These are phyloP conservation scores for Leucosporidium creatinivorum DNA, from an alignment of 768 basidiomycete genomes.

Conservation along the genomic window DNA sequence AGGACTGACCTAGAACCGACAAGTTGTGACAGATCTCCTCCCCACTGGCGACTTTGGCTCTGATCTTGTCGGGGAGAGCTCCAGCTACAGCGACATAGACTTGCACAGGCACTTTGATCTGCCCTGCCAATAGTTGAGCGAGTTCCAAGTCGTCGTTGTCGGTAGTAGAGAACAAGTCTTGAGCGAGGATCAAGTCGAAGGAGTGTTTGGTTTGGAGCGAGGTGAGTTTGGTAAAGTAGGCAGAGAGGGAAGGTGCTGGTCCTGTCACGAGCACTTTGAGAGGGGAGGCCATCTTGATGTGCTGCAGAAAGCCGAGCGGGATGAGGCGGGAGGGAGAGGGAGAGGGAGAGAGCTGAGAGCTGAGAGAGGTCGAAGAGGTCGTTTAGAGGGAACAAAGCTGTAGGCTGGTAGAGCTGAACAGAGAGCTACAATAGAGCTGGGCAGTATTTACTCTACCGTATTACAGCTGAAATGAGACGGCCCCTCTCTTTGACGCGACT, in stretches of 20 bases:
- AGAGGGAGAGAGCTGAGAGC: too few species aligned
- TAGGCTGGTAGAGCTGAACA: too few species aligned
- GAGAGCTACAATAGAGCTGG: too few species aligned
- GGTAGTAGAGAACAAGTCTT: conserved; percentile 68
- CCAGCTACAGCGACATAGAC: conserved; percentile 85
- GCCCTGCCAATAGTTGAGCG: conserved; percentile 57
- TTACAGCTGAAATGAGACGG: too few species aligned
- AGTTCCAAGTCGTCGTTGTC: conserved; percentile 51
- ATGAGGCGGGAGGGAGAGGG: too few species aligned
- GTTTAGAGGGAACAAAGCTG: too few species aligned
- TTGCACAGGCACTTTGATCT: conserved; percentile 69
- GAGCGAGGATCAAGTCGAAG: conserved; percentile 74
- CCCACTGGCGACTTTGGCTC: conserved; percentile 64
- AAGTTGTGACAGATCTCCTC: conserved; percentile 77
- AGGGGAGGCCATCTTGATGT: too few species aligned
- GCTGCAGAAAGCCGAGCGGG: too few species aligned
- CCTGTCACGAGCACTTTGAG: conserved; percentile 20
- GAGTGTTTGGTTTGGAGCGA: conserved; percentile 83
- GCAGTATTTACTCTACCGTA: too few species aligned
- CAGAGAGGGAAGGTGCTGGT: conserved; percentile 48
- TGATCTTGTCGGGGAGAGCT: conserved; percentile 63
- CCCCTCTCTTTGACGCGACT: too few species aligned
- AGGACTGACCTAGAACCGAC: conserved; percentile 68
- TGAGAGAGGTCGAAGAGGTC: too few species aligned
- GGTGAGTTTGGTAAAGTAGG: conserved; percentile 72